Evolutionary conservation across 2,329 filamentous ascomycete genomes (phyloP), one percentile per base, ranked within the genome.

Genomic region (Nemania sp.): DNA sequence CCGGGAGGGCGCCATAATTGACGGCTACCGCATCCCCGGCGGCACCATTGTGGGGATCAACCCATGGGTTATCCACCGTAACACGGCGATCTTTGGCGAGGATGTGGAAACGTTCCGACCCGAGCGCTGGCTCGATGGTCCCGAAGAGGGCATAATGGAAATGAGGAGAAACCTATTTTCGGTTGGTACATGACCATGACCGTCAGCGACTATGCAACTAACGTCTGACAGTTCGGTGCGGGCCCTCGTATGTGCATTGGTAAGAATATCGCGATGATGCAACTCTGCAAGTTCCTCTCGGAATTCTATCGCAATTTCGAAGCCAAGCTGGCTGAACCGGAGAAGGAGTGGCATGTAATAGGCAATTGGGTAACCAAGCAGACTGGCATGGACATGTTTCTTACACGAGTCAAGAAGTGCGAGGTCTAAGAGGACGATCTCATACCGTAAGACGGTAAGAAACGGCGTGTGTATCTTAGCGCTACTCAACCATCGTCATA

Each of bases 181-280:
- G 3, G 43, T 65, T 2, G 15, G 62, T 64, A 18, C 10, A 43
- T 2, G 5, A 1, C 29, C 13, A 20, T 29, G 18, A 13, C 20
- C 18, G n/a, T 22, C 32, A 38, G 6, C 52, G 20, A 8, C 3
- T 47, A 38, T 38, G 29, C 18, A 32, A 11, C 41, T 20, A 22
- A 49, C 20, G 11, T 24, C 3, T 5, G 24, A 22, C 20, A 66
- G 63, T 66, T 62, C 32, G 58, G 64, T 10, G 64, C 57, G 7
- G 64, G 64, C 5, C 53, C 49, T 11, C 58, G 58, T 20, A 58
- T 54, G 43, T 67, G 64, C 27, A 43, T 67, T 6, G 58, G 64
- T 2, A 66, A 49, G 49, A 60, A 64, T 11, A 57, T 64, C 5
- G 43, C 53, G 5, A 56, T 56, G 27, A 51, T 55, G 18, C 43